These are phyloP conservation scores for Botrytis paeoniae DNA, from an alignment of 2,329 filamentous ascomycete genomes.

Conservation along the genomic window DNA sequence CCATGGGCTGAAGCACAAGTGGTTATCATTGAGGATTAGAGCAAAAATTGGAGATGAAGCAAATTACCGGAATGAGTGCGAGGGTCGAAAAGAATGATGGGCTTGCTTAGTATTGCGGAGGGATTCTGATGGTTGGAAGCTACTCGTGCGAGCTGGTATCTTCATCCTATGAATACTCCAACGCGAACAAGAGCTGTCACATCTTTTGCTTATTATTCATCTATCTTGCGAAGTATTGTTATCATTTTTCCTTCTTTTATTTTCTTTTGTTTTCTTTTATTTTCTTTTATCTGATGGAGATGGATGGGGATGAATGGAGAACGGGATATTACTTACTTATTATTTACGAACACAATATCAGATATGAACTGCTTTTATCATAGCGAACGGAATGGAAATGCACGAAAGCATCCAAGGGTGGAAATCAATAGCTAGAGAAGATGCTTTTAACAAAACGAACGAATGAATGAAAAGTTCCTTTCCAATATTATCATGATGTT, in stretches of 20 bases:
- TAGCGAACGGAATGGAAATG: background rate
- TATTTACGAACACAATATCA: background rate
- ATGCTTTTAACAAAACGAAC: background rate
- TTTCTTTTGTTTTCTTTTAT: background rate
- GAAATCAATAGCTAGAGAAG: background rate
- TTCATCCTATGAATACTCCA: background rate
- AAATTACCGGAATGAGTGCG: background rate
- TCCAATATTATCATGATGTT: background rate
- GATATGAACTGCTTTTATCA: slow-evolving; percentile 2
- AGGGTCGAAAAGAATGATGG: too few species aligned
- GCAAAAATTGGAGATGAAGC: background rate
- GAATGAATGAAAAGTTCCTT: slow-evolving; percentile 6
- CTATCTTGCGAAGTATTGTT: slow-evolving; percentile 1
- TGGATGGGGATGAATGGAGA: background rate
- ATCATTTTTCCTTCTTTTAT: background rate
- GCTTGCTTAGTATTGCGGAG: background rate
- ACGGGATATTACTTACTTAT: slow-evolving; percentile 2
- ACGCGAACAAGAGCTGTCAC: background rate
- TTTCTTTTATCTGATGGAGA: too few species aligned
- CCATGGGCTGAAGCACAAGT: slow-evolving; percentile 24
- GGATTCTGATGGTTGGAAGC: background rate
- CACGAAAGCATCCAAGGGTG: background rate
- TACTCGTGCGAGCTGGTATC: background rate
- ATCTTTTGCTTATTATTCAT: background rate
- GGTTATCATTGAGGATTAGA: background rate